Evolutionary conservation across 371 early-diverging fungal species (phyloP), one percentile per base, ranked within the genome.

Genomic region (Mortierella polycephala): DNA sequence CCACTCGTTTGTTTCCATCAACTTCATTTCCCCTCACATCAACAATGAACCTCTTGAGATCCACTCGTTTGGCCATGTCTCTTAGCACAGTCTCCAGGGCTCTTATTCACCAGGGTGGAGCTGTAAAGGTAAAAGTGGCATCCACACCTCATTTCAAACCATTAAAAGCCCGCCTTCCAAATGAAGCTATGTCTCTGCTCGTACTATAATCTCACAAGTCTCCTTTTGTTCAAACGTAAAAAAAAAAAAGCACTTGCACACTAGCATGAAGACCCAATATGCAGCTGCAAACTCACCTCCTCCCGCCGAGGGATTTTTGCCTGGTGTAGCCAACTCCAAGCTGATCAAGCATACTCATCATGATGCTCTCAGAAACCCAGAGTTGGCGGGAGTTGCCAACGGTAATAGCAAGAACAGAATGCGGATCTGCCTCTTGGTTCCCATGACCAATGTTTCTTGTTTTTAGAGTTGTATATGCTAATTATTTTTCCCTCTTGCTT

Each of bases 231-330:
- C 57, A 30, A 2, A 30, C 30, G 4, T 30, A 30, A 30, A 30
- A 30, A 30, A 30, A 30, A 30, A 30, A 50, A 63, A 79, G 80
- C 67, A 62, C 60, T 63, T 83, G 23, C 83, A 83, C 64, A 72
- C 74, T 5, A 58, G 77, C 11, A 6, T 62, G 42, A 66, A 65
- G 69, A 71, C 21, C 54, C 69, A 71, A 18, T 62, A 72, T 61
- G 67, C 81, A 14, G 61, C 67, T 13, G 11, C 76, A 2, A 52
- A 18, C 23, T 39, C 71, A 20, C 90, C 92, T n/a, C 90, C 91
- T 20, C 91, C 93, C 0, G 90, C 90, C 11, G 95, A 94, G 72
- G 95, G 95, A 1, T 94, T 93, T 75, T 81, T 91, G 85, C 90
- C 90, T 57, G 94, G 95, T 52, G 91, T 95, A 40, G 91, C 89